Evolutionary conservation across 345 rosid genomes (phyloP).

Genomic region (Populus nigra): DNA sequence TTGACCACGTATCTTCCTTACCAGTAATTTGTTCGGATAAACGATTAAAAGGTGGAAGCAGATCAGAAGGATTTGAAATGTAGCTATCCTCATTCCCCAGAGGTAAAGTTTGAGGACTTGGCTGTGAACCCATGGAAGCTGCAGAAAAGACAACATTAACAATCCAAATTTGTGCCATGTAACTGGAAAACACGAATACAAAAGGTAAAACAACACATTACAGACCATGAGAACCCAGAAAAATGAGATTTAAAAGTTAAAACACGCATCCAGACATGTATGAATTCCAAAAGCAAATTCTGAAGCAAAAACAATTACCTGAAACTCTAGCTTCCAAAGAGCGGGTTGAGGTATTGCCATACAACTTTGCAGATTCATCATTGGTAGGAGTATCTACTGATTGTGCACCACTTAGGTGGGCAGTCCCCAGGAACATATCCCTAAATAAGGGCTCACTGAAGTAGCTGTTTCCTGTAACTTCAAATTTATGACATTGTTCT

Average conservation of each 20-base stretch:
- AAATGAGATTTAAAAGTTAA: neutral
- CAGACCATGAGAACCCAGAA: constrained; percentile 5
- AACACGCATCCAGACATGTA: neutral
- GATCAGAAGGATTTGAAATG: constrained; percentile 45
- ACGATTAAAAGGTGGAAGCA: constrained; percentile 43
- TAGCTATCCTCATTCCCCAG: constrained; percentile 46
- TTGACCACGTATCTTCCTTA: constrained; percentile 69
- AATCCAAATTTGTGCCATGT: constrained; percentile 4
- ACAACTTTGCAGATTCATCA: constrained; percentile 45
- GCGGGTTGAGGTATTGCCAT: constrained; percentile 21
- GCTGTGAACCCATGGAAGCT: constrained; percentile 62
- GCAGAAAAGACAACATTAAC: constrained; percentile 35
- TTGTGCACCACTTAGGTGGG: constrained; percentile 35
- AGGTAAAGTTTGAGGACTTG: constrained; percentile 45
- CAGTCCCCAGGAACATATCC: constrained; percentile 54
- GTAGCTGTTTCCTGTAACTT: constrained; percentile 81
- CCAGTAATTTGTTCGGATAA: constrained; percentile 42
- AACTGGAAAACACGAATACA: neutral
- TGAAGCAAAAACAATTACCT: constrained; percentile 27
- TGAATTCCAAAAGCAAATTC: constrained; percentile 3
- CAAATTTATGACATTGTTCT: constrained; percentile 63
- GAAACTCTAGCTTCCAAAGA: constrained; percentile 40
- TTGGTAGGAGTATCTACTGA: constrained; percentile 38
- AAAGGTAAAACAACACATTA: neutral
- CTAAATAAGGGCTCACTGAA: constrained; percentile 70